phyloP scores from a whole-genome alignment of 352 stramenopile species.

The Thraustochytrium striatum region DNA sequence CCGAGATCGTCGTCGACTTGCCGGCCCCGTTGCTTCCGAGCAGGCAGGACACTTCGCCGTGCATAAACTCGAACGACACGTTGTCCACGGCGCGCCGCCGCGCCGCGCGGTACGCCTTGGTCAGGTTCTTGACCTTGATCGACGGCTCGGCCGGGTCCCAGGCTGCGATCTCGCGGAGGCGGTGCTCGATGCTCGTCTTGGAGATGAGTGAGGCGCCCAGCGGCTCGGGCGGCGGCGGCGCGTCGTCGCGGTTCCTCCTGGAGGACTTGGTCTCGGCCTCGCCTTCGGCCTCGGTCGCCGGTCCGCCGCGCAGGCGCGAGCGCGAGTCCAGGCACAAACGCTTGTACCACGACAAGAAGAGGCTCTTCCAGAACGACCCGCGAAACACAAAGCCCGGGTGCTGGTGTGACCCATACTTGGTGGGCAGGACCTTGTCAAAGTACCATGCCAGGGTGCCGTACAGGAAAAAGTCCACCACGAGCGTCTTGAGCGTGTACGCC shows the following conservation, averaged over 20 bases:
- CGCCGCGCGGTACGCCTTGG: slow-evolving; percentile 9
- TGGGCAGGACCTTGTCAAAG: slow-evolving; percentile 50
- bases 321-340: background rate
- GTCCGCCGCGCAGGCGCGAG: background rate
- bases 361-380: background rate
- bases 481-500: slow-evolving; percentile 12
- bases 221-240: too few species aligned
- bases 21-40: slow-evolving; percentile 83
- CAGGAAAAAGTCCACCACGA: slow-evolving; percentile 44
- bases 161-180: background rate
- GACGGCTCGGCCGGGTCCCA: slow-evolving; percentile 18
- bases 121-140: slow-evolving; percentile 24
- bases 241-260: too few species aligned
- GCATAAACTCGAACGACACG: slow-evolving; percentile 78
- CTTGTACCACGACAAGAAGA: slow-evolving; percentile 1
- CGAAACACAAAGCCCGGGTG: background rate
- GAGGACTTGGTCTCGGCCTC: too few species aligned
- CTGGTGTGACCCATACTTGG: slow-evolving; percentile 33
- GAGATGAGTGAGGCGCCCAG: background rate
- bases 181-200: too few species aligned
- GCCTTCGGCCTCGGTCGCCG: too few species aligned
- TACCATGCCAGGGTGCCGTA: slow-evolving; percentile 49
- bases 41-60: slow-evolving; percentile 83
- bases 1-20: slow-evolving; percentile 83
- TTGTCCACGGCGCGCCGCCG: slow-evolving; percentile 61